phyloP scores from a whole-genome alignment of 257 asterid species.

The Solanum boliviense region DNA sequence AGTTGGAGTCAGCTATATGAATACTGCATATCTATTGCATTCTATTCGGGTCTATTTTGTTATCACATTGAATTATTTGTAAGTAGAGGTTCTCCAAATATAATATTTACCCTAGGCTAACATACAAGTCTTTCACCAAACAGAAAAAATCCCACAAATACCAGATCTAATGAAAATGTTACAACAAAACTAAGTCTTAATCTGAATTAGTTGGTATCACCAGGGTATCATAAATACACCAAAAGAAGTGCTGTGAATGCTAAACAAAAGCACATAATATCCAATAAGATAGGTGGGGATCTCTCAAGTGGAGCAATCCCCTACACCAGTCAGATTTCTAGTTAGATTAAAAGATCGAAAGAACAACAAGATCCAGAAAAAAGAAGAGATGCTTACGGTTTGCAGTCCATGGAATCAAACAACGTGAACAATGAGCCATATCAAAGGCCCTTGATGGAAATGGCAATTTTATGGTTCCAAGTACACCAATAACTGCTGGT shows the following conservation, averaged over 20 bases:
- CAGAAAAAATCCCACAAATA: not conserved
- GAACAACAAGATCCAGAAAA: not conserved
- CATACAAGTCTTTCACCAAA: not conserved
- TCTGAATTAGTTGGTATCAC: not conserved
- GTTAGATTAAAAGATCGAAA: not conserved
- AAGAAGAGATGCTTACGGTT: conserved; percentile 15
- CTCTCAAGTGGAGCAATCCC: not conserved
- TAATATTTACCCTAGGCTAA: not conserved
- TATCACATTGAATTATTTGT: not conserved
- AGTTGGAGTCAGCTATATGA: not conserved
- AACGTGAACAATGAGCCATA: conserved; percentile 39
- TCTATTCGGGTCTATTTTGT: not conserved
- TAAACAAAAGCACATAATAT: not conserved
- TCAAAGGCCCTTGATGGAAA: conserved; percentile 17
- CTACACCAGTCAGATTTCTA: not conserved
- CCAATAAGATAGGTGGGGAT: not conserved
- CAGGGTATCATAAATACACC: not conserved
- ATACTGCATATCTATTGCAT: not conserved
- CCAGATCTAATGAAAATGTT: not conserved
- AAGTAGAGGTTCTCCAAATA: not conserved
- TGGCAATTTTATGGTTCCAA: conserved; percentile 13
- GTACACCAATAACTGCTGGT: conserved; percentile 15
- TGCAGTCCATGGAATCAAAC: conserved; percentile 31
- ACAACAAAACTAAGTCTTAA: not conserved
- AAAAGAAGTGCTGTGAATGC: not conserved